Conservation (phyloP, 345 rosid genomes). For the Euphorbia pulcherrima region DNA sequence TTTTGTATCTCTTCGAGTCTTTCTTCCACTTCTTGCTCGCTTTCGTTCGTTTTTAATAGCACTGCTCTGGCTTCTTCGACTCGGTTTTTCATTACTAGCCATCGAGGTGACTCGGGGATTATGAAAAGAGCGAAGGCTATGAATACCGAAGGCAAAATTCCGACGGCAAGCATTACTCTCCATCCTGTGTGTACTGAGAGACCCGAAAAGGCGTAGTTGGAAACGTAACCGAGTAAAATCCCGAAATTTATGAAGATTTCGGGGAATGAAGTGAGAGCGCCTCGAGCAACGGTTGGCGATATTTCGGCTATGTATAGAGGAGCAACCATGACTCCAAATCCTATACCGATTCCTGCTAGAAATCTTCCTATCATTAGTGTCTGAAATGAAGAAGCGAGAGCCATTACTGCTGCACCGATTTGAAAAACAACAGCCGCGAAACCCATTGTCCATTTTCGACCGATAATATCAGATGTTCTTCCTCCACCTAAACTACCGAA, state of each 20-base stretch:
- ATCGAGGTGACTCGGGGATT: conserved; percentile 91
- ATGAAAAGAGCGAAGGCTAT: conserved; percentile 70
- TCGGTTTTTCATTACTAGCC: conserved; percentile 76
- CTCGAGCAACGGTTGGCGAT: conserved; percentile 61
- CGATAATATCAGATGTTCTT: conserved; percentile 68
- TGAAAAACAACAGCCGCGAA: conserved; percentile 82
- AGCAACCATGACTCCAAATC: conserved; percentile 87
- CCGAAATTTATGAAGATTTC: conserved; percentile 82
- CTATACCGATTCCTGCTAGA: conserved; percentile 78
- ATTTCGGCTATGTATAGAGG: conserved; percentile 89
- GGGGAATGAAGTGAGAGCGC: conserved; percentile 77
- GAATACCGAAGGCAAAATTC: conserved; percentile 73
- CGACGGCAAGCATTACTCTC: conserved; percentile 91
- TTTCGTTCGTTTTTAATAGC: conserved; percentile 63
- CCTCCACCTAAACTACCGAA: conserved; percentile 89
- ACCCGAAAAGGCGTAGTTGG: conserved; percentile 74
- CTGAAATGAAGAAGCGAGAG: conserved; percentile 66
- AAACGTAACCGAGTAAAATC: conserved; percentile 83
- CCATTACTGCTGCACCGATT: conserved; percentile 68
- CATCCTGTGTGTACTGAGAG: conserved; percentile 64
- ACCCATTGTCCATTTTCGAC: conserved; percentile 93
- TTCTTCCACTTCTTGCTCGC: conserved; percentile 66
- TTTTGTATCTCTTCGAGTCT: conserved; percentile 66
- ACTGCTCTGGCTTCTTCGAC: conserved; percentile 72
- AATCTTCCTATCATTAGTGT: conserved; percentile 69